These are phyloP conservation scores for Phallus indusiatus DNA, from an alignment of 768 basidiomycete genomes.

Conservation along the genomic window DNA sequence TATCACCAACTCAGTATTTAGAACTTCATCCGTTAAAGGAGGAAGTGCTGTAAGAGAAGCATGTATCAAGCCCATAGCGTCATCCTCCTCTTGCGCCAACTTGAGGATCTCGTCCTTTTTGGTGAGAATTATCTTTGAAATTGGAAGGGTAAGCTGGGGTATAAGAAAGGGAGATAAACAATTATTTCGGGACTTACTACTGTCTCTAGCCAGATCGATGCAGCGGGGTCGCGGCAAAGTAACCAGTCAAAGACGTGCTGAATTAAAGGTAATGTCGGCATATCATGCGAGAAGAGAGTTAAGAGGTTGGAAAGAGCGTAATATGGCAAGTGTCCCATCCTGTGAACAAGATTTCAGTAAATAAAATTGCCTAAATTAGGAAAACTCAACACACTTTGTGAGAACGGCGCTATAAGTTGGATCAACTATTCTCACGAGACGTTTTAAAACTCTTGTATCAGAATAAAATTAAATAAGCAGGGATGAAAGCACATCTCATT, in stretches of 20 bases:
- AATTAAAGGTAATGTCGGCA: constrained; percentile 80
- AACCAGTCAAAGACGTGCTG: constrained; percentile 91
- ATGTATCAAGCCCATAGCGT: constrained; percentile 62
- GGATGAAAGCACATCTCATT: not conserved
- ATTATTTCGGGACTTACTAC: constrained; percentile 38
- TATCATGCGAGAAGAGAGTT: constrained; percentile 87
- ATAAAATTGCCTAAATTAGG: too few relatives aligned
- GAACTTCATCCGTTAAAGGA: constrained; percentile 10
- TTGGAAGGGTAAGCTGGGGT: not conserved
- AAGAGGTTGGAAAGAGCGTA: constrained; percentile 85
- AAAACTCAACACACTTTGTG: constrained; percentile 49
- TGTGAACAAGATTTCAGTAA: constrained; percentile 21
- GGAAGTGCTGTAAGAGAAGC: constrained; percentile 53
- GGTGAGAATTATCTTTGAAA: constrained; percentile 54
- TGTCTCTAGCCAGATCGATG: constrained; percentile 71
- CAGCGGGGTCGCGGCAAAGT: constrained; percentile 71
- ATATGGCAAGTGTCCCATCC: constrained; percentile 74
- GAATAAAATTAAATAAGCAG: not conserved
- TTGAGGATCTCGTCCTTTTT: constrained; percentile 58
- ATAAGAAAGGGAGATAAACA: not conserved
- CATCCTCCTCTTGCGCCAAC: constrained; percentile 62
- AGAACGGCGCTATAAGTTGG: constrained; percentile 58
- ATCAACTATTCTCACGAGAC: constrained; percentile 63
- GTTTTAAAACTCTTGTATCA: constrained; percentile 55
- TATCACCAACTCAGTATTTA: not conserved